Base-by-base conservation (phyloP, 2,329 filamentous ascomycete genomes). In the Phoma sp. region DNA sequence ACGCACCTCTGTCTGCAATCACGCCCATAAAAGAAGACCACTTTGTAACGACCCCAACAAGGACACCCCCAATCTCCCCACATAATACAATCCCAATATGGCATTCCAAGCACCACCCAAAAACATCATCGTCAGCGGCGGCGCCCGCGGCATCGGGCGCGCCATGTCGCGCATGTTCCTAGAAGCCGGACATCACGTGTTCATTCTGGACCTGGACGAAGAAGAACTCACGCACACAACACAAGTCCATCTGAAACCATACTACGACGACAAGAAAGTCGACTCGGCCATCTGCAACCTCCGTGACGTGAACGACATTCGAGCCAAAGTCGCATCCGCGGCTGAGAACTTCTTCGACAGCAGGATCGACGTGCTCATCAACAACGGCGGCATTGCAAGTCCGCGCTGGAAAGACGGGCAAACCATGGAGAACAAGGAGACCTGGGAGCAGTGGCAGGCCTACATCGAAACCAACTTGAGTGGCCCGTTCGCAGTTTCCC, bases 401-500 rank as follows among this genome's bases (percentile, higher is more conserved):
- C 73, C 74, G 2, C 65, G 76, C 35, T 81, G 78, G 76, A 76
- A 68, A 50, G 75, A 79, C 52, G 75, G 70, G 9, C 77, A 76
- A 62, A 79, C 78, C 6, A 80, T 81, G 77, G 77, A 75, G 46
- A 76, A 80, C 57, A 66, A 63, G 14, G 70, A 67, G 4, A 78
- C 77, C 0, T 59, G 78, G n/a, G 70, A 72, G 2, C 68, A 80
- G 54, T 82, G 79, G 79, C 67, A 73, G 55, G 79, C 78, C 13
- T 75, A 73, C 56, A 71, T 81, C 8, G 78, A 80, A 43, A 80
- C 77, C 25, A 81, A 81, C 50, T 73, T 81, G 9, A 81, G 77
- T 2, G 76, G 71, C 4, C 75, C 77, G 0, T 81, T 81, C 55
- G 77, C 73, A 9, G 74, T 79, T 62, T 76, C 70, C 18, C 78